Evolutionary conservation across 2,329 filamentous ascomycete species (phyloP).

Genomic region (Sporothrix pallida): DNA sequence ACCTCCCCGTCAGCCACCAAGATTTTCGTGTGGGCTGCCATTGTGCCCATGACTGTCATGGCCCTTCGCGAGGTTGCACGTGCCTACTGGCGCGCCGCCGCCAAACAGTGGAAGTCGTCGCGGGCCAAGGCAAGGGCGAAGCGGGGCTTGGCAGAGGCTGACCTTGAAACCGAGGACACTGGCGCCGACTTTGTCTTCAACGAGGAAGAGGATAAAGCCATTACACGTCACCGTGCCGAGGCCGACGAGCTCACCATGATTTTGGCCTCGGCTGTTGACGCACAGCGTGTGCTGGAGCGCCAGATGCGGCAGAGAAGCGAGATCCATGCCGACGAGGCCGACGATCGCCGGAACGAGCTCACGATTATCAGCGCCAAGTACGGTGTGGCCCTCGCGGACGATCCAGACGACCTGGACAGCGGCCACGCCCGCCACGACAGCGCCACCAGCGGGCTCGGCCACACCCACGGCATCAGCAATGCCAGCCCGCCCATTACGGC

Average conservation of each 20-base stretch:
- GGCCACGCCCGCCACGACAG: constrained; percentile 39
- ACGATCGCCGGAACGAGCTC: constrained; percentile 45
- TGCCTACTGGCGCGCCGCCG: constrained; percentile 22
- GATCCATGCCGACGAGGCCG: not conserved
- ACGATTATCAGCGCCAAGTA: constrained; percentile 58
- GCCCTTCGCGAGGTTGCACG: constrained; percentile 41
- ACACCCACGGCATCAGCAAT: not conserved
- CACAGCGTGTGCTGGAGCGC: constrained; percentile 46
- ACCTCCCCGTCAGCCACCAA: constrained; percentile 34
- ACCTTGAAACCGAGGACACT: constrained; percentile 38
- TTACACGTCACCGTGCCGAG: constrained; percentile 49
- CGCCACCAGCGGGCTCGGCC: not conserved
- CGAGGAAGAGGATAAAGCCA: constrained; percentile 35
- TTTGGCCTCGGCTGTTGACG: constrained; percentile 50
- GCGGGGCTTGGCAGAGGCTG: not conserved
- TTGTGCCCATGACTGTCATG: constrained; percentile 50
- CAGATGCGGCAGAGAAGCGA: constrained; percentile 38
- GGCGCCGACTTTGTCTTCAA: constrained; percentile 12
- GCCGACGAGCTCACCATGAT: constrained; percentile 54
- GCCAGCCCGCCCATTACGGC: constrained; percentile 40
- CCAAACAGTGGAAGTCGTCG: constrained; percentile 4
- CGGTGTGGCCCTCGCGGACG: constrained; percentile 45
- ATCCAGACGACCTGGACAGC: constrained; percentile 31
- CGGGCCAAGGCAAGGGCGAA: constrained; percentile 2
- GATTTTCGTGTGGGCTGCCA: constrained; percentile 49